These are phyloP conservation scores for Panaeolus cyanescens DNA, from an alignment of 768 basidiomycete genomes.

Conservation along the genomic window DNA sequence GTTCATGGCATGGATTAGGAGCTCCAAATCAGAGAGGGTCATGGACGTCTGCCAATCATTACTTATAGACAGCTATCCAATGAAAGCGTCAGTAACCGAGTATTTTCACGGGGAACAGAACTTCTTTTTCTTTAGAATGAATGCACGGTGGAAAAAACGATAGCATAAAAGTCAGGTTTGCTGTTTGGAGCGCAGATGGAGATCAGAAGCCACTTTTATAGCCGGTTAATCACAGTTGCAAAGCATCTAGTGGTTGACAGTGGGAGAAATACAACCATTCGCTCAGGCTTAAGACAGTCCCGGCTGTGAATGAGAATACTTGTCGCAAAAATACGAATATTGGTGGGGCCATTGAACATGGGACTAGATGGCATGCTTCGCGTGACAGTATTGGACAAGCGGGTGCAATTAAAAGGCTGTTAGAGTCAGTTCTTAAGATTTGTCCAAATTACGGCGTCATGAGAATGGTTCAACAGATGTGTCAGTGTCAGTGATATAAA, in stretches of 20 bases:
- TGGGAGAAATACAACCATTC: background rate
- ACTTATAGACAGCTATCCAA: background rate
- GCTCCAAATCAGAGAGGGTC: background rate
- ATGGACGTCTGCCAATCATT: background rate
- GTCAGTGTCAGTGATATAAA: no score
- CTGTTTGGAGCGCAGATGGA: background rate
- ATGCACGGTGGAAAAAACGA: background rate
- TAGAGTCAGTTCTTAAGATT: no score
- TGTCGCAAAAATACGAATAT: background rate
- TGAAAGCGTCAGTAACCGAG: background rate
- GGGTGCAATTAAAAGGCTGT: no score
- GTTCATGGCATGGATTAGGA: background rate
- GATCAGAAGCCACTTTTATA: background rate
- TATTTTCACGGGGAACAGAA: background rate
- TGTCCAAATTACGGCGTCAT: no score
- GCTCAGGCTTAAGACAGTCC: background rate
- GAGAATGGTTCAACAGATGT: no score
- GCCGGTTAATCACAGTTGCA: background rate
- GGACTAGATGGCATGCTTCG: no score
- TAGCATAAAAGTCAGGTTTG: background rate
- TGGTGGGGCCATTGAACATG: no score
- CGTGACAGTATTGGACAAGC: no score
- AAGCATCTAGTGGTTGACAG: background rate
- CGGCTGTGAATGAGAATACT: background rate
- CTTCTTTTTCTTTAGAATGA: background rate